Evolutionary conservation across 306 rosid species (phyloP).

Genomic region (Glycyrrhiza uralensis): DNA sequence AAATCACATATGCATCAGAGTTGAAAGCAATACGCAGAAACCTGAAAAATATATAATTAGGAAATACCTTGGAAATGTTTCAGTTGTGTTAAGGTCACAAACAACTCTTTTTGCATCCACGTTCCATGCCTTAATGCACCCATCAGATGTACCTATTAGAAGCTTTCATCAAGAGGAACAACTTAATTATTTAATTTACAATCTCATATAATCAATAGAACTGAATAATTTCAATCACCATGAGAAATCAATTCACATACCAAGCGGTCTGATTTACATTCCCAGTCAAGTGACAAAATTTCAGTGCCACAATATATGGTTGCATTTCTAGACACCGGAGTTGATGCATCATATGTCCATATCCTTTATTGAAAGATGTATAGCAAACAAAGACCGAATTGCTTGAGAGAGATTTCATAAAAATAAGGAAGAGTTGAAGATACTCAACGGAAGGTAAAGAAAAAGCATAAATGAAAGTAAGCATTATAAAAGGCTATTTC

Average conservation of each 20-base stretch:
- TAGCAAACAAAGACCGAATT: constrained; percentile 20
- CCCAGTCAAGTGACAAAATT: constrained; percentile 93
- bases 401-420: constrained; percentile 4
- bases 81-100: constrained; percentile 83
- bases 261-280: constrained; percentile 93
- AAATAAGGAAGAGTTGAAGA: constrained; percentile 13
- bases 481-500: constrained; percentile 6
- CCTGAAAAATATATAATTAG: neutral
- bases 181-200: constrained; percentile 25
- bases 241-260: constrained; percentile 51
- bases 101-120: constrained; percentile 97
- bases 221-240: neutral
- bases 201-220: constrained; percentile 18
- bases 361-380: constrained; percentile 51
- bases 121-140: constrained; percentile 95
- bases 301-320: constrained; percentile 95
- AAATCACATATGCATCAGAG: constrained; percentile 14
- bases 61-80: constrained; percentile 79
- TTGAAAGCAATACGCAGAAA: constrained; percentile 7
- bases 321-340: constrained; percentile 92
- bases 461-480: neutral
- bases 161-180: constrained; percentile 66
- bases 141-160: constrained; percentile 90
- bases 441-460: constrained; percentile 7
- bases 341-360: constrained; percentile 91